phyloP scores from a whole-genome alignment of 495 filamentous ascomycete species.

The Wilcoxina mikolae region DNA sequence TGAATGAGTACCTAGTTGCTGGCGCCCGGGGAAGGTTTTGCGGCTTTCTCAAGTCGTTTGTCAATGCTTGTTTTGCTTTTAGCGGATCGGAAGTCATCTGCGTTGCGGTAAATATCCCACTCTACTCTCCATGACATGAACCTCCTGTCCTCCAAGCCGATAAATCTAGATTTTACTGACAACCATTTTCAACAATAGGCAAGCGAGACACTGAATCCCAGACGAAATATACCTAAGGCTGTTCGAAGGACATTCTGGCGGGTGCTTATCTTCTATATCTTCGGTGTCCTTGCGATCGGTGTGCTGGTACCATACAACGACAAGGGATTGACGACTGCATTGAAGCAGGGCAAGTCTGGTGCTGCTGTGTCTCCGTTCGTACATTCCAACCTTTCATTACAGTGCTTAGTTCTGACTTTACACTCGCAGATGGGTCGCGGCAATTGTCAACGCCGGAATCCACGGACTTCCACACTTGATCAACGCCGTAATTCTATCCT shows the following conservation, averaged over 20 bases:
- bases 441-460: constrained; percentile 32
- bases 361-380: constrained; percentile 42
- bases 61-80: constrained; percentile 42
- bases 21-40: constrained; percentile 38
- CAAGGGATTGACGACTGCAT: constrained; percentile 32
- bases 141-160: too few species aligned
- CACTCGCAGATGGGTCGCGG: constrained; percentile 48
- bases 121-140: too few species aligned
- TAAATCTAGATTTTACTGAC: too few species aligned
- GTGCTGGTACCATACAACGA: constrained; percentile 44
- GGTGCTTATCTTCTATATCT: constrained; percentile 44
- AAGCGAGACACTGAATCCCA: constrained; percentile 53
- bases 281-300: constrained; percentile 43
- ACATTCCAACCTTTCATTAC: constrained; percentile 49
- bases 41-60: constrained; percentile 30
- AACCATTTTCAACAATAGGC: too few species aligned
- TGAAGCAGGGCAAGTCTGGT: constrained; percentile 34
- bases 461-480: constrained; percentile 46
- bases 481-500: constrained; percentile 55
- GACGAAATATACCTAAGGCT: constrained; percentile 39
- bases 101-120: too few species aligned
- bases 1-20: constrained; percentile 42
- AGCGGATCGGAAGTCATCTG: constrained; percentile 45
- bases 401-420: constrained; percentile 34
- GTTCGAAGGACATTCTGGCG: constrained; percentile 38